These are phyloP conservation scores for Pythium folliculosum DNA, from an alignment of 352 stramenopile genomes.

Conservation along the genomic window DNA sequence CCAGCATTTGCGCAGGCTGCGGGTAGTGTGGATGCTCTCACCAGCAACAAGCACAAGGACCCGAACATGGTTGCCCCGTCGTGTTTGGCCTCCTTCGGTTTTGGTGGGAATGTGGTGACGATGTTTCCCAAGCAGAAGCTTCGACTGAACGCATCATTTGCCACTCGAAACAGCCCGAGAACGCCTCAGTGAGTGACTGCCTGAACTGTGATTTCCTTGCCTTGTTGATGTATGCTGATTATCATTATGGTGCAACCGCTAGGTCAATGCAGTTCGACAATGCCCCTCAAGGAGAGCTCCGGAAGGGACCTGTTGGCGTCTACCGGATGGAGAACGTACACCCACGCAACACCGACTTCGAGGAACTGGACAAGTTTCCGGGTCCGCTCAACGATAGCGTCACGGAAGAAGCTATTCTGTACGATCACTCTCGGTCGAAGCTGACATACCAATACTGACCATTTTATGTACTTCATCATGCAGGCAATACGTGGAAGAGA, in stretches of 20 bases:
- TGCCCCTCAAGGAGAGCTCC: constrained; percentile 54
- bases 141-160: constrained; percentile 58
- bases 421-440: constrained; percentile 7
- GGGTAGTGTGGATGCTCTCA: constrained; percentile 6
- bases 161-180: constrained; percentile 61
- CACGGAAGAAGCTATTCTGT: constrained; percentile 63
- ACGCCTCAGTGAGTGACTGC: constrained; percentile 42
- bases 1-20: constrained; percentile 4
- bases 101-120: constrained; percentile 87
- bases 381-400: constrained; percentile 70
- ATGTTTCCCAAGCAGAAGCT: constrained; percentile 90
- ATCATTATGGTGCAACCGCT: not conserved
- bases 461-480: not conserved
- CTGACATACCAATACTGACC: not conserved
- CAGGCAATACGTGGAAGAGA: constrained; percentile 62
- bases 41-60: constrained; percentile 84
- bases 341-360: constrained; percentile 61
- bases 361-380: constrained; percentile 76
- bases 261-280: constrained; percentile 61
- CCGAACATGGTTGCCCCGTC: constrained; percentile 71
- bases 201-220: not conserved
- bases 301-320: constrained; percentile 79
- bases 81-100: constrained; percentile 81
- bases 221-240: not conserved
- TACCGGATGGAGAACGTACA: constrained; percentile 85